Conservation (phyloP, 176 grass and related monocot genomes). For the Triticum turgidum region DNA sequence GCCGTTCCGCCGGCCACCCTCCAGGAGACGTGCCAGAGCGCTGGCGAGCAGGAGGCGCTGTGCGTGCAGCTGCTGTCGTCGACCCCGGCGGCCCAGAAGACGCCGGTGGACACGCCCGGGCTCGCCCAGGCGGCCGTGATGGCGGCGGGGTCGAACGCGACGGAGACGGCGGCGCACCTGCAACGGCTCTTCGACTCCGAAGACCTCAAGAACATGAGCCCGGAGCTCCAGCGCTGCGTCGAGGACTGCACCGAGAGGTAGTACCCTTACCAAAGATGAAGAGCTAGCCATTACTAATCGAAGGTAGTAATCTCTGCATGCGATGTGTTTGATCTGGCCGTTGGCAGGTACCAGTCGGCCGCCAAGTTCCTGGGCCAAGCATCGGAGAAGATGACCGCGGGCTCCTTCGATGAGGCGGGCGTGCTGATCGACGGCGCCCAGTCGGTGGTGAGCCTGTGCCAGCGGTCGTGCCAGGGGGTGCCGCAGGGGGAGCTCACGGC, state of each 20-base stretch:
- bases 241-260: conserved; percentile 35
- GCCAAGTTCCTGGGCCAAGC: conserved; percentile 39
- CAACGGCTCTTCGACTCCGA: background rate
- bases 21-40: conserved; percentile 36
- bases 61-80: conserved; percentile 38
- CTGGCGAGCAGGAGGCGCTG: conserved; percentile 26
- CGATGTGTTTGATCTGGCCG: background rate
- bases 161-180: conserved; percentile 1
- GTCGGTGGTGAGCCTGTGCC: conserved; percentile 31
- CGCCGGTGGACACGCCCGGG: conserved; percentile 17
- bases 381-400: conserved; percentile 9
- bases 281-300: background rate
- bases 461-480: conserved; percentile 40
- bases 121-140: conserved; percentile 31
- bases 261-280: background rate
- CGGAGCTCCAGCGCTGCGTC: conserved; percentile 35
- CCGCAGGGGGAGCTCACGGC: conserved; percentile 21
- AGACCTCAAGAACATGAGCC: background rate
- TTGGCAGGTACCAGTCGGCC: conserved; percentile 31
- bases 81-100: conserved; percentile 16
- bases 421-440: conserved; percentile 24
- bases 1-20: conserved; percentile 12
- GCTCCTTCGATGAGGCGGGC: conserved; percentile 28
- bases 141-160: conserved; percentile 25
- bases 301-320: background rate